These are phyloP conservation scores for Diutina siamensis DNA, from an alignment of 1,139 yeast species.

Conservation along the genomic window DNA sequence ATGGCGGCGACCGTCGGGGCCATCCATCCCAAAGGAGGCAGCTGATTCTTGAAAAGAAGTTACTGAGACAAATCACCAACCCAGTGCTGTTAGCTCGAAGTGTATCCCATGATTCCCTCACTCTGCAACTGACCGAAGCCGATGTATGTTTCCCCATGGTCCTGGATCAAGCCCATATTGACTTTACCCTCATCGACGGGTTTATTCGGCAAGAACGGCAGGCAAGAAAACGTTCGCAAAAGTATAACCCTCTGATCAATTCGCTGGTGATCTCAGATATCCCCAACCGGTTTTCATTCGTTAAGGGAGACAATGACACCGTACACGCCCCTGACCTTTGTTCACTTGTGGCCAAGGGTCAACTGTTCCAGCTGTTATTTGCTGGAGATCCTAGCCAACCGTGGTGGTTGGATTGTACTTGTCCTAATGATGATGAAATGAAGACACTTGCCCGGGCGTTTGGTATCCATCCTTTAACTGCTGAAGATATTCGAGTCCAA, in stretches of 20 bases:
- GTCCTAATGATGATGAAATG: constrained; percentile 63
- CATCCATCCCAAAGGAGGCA: background rate
- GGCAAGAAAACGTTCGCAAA: background rate
- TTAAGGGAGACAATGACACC: constrained; percentile 78
- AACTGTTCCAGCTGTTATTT: constrained; percentile 56
- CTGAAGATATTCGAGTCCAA: constrained; percentile 77
- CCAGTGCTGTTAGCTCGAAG: background rate
- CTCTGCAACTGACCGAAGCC: constrained; percentile 51
- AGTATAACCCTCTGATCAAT: background rate
- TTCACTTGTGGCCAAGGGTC: constrained; percentile 53
- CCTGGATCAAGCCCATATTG: constrained; percentile 46
- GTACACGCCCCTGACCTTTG: constrained; percentile 82
- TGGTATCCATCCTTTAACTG: constrained; percentile 77
- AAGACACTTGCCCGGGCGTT: constrained; percentile 55
- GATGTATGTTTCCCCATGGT: constrained; percentile 96
- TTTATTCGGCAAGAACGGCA: constrained; percentile 1
- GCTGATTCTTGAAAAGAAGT: constrained; percentile 1
- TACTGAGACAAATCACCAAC: background rate
- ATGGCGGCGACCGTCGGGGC: background rate
- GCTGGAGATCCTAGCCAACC: constrained; percentile 35
- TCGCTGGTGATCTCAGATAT: constrained; percentile 1
- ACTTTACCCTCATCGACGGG: background rate
- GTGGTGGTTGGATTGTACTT: constrained; percentile 71
- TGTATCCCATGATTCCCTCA: background rate
- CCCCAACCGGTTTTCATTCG: constrained; percentile 70